Conservation (phyloP, 108 stramenopile genomes). For the Discostella stelligeroides region DNA sequence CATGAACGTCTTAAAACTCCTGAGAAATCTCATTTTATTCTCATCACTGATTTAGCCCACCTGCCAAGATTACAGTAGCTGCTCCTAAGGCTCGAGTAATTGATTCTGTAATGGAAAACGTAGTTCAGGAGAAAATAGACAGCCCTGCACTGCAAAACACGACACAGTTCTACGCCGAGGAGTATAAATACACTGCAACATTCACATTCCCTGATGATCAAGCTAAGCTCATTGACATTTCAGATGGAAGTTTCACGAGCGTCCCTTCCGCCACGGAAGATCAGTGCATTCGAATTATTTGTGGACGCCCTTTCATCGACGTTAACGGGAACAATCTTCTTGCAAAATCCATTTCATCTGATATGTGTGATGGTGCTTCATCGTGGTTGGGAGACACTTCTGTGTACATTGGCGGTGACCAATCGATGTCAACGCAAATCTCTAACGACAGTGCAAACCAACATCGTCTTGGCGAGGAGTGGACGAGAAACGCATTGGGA, state of each 20-base stretch:
- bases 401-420: neutral
- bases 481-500: constrained; percentile 42
- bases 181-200: neutral
- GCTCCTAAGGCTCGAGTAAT: constrained; percentile 21
- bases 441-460: neutral
- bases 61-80: constrained; percentile 9
- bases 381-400: constrained; percentile 15
- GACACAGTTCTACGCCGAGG: constrained; percentile 2
- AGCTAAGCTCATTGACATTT: neutral
- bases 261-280: constrained; percentile 2
- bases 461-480: constrained; percentile 20
- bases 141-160: neutral
- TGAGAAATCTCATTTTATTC: neutral
- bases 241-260: neutral
- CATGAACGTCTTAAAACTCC: neutral
- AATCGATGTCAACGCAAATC: neutral
- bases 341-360: constrained; percentile 4
- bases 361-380: neutral
- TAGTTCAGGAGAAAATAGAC: neutral
- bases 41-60: neutral
- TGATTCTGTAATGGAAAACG: constrained; percentile 12
- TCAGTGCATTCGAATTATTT: neutral
- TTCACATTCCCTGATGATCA: constrained; percentile 8
- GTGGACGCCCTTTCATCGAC: constrained; percentile 9
- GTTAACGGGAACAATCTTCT: constrained; percentile 4